Conservation (phyloP, 2,329 filamentous ascomycete genomes). For the Botrytis fragariae region DNA sequence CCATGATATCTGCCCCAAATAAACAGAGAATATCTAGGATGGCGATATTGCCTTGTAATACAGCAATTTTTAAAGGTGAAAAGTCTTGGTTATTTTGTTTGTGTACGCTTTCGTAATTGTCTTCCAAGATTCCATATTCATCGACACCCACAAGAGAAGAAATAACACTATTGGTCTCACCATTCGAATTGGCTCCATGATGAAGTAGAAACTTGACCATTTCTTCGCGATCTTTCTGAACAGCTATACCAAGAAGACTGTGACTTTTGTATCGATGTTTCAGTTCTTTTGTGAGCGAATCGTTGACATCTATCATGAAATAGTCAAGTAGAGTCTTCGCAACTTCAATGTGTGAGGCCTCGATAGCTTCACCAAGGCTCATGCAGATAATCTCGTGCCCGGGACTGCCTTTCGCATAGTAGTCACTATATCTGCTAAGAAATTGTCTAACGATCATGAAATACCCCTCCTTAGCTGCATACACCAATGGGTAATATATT, state of each 20-base stretch:
- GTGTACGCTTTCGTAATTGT: neutral
- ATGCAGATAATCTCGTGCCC: accelerated
- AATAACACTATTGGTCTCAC: accelerated
- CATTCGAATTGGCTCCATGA: accelerated
- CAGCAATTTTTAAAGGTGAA: neutral
- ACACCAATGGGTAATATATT: neutral
- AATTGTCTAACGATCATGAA: neutral
- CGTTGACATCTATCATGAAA: neutral
- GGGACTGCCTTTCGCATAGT: neutral
- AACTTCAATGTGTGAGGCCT: neutral
- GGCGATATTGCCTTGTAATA: neutral
- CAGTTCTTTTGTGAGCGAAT: accelerated
- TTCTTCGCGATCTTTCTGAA: accelerated
- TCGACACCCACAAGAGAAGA: accelerated
- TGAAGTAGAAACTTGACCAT: neutral
- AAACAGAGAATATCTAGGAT: neutral
- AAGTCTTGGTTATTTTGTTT: accelerated
- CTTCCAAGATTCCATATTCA: neutral
- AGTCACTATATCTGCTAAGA: accelerated
- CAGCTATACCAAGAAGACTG: neutral
- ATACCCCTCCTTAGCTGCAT: neutral
- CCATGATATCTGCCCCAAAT: neutral
- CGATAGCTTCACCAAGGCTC: accelerated
- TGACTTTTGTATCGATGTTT: neutral
- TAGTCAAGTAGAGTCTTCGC: neutral